Evolutionary conservation across 345 rosid genomes (phyloP), one percentile per base, ranked within the genome.

Genomic region (Arabidopsis thaliana): DNA sequence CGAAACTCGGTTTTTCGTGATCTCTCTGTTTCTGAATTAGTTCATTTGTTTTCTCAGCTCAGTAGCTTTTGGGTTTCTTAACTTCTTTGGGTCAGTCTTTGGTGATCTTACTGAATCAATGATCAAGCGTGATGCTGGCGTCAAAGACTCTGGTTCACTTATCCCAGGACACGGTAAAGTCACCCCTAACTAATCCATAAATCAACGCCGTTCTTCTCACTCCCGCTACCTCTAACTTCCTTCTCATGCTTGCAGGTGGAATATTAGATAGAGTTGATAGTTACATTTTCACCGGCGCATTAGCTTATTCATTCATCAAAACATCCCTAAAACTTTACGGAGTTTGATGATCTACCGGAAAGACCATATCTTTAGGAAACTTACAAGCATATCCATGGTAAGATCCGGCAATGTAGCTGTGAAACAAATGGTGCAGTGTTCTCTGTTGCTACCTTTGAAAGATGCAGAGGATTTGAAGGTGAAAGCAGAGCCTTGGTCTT

Each of bases 71-170:
- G 97, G 95, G 65, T 69, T 91, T 74, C 81, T 94, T 72, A 91
- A 83, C 80, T 94, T 94, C 86, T 78, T 91, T 66, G 98, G 98
- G 45, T 89, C 97, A 53, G 78, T 94, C 37, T 91, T 91, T 74
- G 97, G 98, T 79, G 98, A 94, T 82, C 96, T 89, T 64, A 91
- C 87, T 5, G 98, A 91, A 75, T 91, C 97, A 20, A 87, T 91
- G 94, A 94, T 94, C 86, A 94, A 94, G 78, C 94, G 97, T 24
- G 98, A 94, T 75, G 98, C 98, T 0, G 98, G 98, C 16, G 97
- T 94, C 68, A 94, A 94, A 82, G 96, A 91, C 80, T 94, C 96
- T 5, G 98, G 98, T 14, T 86, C 98, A 50, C 89, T 91, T 60
- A 94, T 94, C 70, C 97, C 98, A 56, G 98, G 96, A 45, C 97